These are phyloP conservation scores for Rossbeevera mucosa DNA, from an alignment of 768 basidiomycete genomes.

Conservation along the genomic window DNA sequence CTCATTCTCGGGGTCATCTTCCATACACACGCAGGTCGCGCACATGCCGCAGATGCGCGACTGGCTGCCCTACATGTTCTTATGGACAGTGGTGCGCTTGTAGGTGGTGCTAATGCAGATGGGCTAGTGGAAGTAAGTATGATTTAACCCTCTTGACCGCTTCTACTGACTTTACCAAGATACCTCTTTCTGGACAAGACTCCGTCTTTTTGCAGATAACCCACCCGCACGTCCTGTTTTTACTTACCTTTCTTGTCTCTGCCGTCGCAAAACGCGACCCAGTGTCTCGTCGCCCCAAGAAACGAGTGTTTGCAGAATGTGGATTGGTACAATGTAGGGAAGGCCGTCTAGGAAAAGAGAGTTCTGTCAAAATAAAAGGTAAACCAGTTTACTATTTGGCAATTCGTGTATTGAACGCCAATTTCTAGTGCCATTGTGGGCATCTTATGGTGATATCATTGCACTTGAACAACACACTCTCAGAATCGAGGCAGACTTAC, in stretches of 20 bases:
- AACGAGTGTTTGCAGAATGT: slow-evolving; percentile 63
- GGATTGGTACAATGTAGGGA: slow-evolving; percentile 46
- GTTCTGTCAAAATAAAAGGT: slow-evolving; percentile 15
- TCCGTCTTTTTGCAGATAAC: slow-evolving; percentile 56
- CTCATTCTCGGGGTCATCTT: slow-evolving; percentile 60
- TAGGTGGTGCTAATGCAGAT: slow-evolving; percentile 31
- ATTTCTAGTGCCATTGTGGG: slow-evolving; percentile 50
- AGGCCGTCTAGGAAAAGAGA: slow-evolving; percentile 36
- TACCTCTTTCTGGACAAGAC: slow-evolving; percentile 32
- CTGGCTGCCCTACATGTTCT: slow-evolving; percentile 60
- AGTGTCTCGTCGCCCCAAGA: slow-evolving; percentile 68
- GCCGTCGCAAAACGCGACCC: slow-evolving; percentile 66
- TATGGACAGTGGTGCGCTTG: slow-evolving; percentile 54
- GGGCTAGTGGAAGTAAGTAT: slow-evolving; percentile 37
- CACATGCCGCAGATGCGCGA: slow-evolving; percentile 44
- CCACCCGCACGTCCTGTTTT: slow-evolving; percentile 61
- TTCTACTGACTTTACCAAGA: slow-evolving; percentile 14
- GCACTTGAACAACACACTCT: slow-evolving; percentile 46
- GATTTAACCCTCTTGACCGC: slow-evolving; percentile 14
- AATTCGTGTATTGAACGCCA: background rate
- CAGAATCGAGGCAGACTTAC: slow-evolving; percentile 65
- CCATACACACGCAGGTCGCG: slow-evolving; percentile 55
- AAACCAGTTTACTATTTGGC: background rate
- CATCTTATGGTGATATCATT: slow-evolving; percentile 46
- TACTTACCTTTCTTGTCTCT: slow-evolving; percentile 64